A percentile compares a stretch with the other conserved stretches of the same genome.
Evolutionary conservation across 108 stramenopile species (phyloP).

Genomic region (Fistulifera pelliculosa): DNA sequence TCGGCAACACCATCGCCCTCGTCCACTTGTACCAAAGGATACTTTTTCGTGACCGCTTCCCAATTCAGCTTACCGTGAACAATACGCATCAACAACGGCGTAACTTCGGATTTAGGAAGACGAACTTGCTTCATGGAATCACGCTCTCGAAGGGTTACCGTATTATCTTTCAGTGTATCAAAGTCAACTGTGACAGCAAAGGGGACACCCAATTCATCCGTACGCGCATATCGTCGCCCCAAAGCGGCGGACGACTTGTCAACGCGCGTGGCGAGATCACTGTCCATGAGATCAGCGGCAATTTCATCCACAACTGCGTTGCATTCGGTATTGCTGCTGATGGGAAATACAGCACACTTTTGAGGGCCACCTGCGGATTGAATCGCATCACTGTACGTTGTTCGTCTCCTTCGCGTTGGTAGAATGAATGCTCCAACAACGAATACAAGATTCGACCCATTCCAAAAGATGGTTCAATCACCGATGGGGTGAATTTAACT

Average conservation of each 20-base stretch:
- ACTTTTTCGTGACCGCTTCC: conserved; percentile 62
- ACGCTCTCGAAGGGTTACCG: conserved; percentile 96
- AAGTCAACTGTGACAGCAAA: conserved; percentile 99
- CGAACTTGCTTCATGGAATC: conserved; percentile 93
- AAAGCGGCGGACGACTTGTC: conserved; percentile 88
- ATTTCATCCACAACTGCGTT: conserved; percentile 83
- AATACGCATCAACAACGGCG: conserved; percentile 58
- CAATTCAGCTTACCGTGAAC: conserved; percentile 68
- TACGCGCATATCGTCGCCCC: conserved; percentile 90
- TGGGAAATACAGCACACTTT: conserved; percentile 94
- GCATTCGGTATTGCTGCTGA: conserved; percentile 70
- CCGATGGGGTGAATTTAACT: conserved; percentile 94
- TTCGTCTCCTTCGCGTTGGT: conserved; percentile 87
- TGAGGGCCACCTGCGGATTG: conserved; percentile 96
- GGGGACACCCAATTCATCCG: conserved; percentile 98
- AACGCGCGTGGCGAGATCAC: conserved; percentile 76
- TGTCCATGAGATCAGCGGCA: conserved; percentile 70
- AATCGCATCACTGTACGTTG: conserved; percentile 94
- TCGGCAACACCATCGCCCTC: conserved; percentile 17
- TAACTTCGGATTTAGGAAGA: conserved; percentile 69
- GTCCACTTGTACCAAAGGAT: conserved; percentile 73
- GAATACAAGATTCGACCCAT: conserved; percentile 98
- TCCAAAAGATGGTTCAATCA: conserved; percentile 99
- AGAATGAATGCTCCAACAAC: conserved; percentile 97
- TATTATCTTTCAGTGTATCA: conserved; percentile 76